Conservation (phyloP, 225 moss, liverwort and hornwort genomes). For the Pleurozium schreberi region DNA sequence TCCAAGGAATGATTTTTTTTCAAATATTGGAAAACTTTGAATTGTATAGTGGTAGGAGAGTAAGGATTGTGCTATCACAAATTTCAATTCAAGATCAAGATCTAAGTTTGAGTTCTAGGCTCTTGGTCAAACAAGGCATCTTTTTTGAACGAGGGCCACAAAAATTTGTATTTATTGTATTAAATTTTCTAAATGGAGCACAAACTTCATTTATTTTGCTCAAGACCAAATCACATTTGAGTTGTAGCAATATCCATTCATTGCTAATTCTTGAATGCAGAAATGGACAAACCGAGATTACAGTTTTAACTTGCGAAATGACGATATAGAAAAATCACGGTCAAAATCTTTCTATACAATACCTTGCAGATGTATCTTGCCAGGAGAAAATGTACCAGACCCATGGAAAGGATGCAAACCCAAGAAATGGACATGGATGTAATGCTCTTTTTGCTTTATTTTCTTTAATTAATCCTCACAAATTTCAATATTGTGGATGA, state of each 20-base stretch:
- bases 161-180: background rate
- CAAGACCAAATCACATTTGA: background rate
- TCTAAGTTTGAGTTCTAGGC: background rate
- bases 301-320: conserved; percentile 38
- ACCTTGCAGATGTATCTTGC: conserved; percentile 55
- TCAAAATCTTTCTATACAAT: conserved; percentile 32
- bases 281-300: conserved; percentile 58
- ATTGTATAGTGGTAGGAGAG: background rate
- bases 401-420: conserved; percentile 61
- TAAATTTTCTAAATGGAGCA: background rate
- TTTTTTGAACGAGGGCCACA: background rate
- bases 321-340: conserved; percentile 61
- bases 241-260: background rate
- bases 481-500: background rate
- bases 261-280: conserved; percentile 20
- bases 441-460: background rate
- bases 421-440: conserved; percentile 58
- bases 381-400: conserved; percentile 36
- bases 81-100: background rate
- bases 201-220: background rate
- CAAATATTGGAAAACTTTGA: background rate
- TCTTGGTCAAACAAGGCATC: background rate
- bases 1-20: background rate
- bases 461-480: background rate
- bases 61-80: background rate